Evolutionary conservation across 441 rosid species (phyloP), one percentile per base, ranked within the genome.

Genomic region (Arabidopsis lyrata): DNA sequence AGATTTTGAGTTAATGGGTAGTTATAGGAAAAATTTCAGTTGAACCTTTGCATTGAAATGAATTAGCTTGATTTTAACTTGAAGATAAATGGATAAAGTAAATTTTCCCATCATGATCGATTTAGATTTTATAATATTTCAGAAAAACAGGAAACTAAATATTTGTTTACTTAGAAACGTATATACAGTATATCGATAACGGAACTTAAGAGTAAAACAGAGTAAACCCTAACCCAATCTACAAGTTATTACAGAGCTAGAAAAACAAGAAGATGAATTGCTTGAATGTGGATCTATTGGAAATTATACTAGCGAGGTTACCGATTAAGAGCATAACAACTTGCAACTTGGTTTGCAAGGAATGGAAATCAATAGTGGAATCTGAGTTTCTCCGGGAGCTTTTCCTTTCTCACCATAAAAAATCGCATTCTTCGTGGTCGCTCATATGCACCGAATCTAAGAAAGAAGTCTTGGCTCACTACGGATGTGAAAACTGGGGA

Each of bases 1-100:
- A 48, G 54, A 53, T 66, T 47, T 73, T 57, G 15, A 55, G 49
- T n/a, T 9, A 29, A 62, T 38, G 61, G 61, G 24, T 16, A 68
- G 4, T 68, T 15, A 16, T 42, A 31, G 31, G 38, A 54, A 66
- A 32, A 0, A 0, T 27, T 29, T 6, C 58, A 13, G 58, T 24
- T 18, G 34, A 52, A 24, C 34, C 6, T 49, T 49, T 49, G 54
- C 29, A 49, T 20, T 49, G 29, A 49, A 49, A 4, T 50, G 32
- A 50, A 5, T 24, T 52, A 52, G 56, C 56, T 18, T 18, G 20
- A 18, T 18, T 18, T 18, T 18, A 18, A 18, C 20, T 29, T 29
- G 31, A 29, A 29, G 31, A 29, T 29, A 0, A 29, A 29, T 29
- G 31, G 31, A 29, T 29, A 29, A 29, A 29, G 31, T 29, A 29